These are phyloP conservation scores for Thalassiosira hispida DNA, from an alignment of 352 stramenopile species.

Conservation along the genomic window DNA sequence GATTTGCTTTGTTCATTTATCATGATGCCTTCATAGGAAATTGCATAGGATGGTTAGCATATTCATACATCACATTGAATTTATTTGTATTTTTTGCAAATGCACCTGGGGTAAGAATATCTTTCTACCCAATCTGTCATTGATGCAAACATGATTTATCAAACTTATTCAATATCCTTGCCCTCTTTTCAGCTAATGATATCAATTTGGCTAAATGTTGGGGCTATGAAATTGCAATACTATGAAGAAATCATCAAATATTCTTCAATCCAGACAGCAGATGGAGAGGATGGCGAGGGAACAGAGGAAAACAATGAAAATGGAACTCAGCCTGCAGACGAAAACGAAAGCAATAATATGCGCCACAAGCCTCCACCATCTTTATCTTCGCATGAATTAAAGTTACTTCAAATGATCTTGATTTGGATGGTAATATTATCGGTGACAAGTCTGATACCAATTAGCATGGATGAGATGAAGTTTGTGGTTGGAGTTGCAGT, in stretches of 20 bases:
- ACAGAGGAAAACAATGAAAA: conserved; percentile 11
- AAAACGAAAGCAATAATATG: conserved; percentile 12
- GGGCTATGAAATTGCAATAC: conserved; percentile 58
- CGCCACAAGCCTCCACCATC: conserved; percentile 12
- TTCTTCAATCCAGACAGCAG: conserved; percentile 18
- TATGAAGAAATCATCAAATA: conserved; percentile 43
- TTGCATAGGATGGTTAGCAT: conserved; percentile 49
- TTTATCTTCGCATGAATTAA: conserved; percentile 48
- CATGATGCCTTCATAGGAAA: conserved; percentile 19
- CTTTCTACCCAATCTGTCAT: too few relatives aligned
- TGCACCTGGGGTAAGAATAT: conserved; percentile 30
- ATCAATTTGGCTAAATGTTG: conserved; percentile 55
- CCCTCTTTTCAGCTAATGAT: conserved; percentile 30
- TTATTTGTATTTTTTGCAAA: conserved; percentile 56
- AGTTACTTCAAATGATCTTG: conserved; percentile 26
- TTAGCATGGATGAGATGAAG: conserved; percentile 30
- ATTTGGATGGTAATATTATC: conserved; percentile 42
- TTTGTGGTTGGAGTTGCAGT: conserved; percentile 40
- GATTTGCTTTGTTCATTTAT: too few relatives aligned
- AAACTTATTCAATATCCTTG: not conserved
- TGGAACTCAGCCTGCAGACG: not conserved
- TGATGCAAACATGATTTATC: too few relatives aligned
- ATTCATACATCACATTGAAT: conserved; percentile 55
- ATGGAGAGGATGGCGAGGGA: not conserved
- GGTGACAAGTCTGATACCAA: conserved; percentile 30